phyloP scores from a whole-genome alignment of 1,139 yeast species.

The Pichia sp. region DNA sequence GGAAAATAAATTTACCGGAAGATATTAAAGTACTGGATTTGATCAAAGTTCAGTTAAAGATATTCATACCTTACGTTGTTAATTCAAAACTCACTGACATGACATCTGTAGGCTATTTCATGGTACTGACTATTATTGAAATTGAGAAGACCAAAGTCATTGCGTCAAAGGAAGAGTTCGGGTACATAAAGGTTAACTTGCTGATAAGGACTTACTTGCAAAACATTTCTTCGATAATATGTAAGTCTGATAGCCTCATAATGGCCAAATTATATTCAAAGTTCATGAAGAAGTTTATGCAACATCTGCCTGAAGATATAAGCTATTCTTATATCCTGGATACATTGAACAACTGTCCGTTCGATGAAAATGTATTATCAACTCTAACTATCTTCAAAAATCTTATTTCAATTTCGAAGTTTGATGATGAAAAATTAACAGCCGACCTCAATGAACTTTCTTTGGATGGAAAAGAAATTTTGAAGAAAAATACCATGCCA shows the following conservation, averaged over 20 bases:
- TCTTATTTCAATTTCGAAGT: slow-evolving; percentile 36
- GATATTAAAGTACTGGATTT: slow-evolving; percentile 16
- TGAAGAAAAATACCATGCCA: slow-evolving; percentile 4
- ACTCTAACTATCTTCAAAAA: slow-evolving; percentile 66
- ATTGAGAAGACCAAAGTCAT: slow-evolving; percentile 7
- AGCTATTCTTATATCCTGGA: slow-evolving; percentile 62
- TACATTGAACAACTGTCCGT: slow-evolving; percentile 67
- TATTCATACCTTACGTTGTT: slow-evolving; percentile 27
- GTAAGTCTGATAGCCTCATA: neutral
- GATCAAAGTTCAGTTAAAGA: slow-evolving; percentile 25
- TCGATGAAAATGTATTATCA: slow-evolving; percentile 52
- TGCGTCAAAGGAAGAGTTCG: neutral
- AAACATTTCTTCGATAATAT: slow-evolving; percentile 32
- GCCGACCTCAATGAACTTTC: neutral
- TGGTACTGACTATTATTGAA: slow-evolving; percentile 16
- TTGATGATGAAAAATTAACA: slow-evolving; percentile 14
- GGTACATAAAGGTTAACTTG: neutral
- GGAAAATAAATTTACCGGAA: slow-evolving; percentile 9
- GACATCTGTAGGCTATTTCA: slow-evolving; percentile 19
- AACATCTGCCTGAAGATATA: slow-evolving; percentile 50
- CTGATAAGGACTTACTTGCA: slow-evolving; percentile 41
- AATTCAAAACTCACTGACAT: slow-evolving; percentile 18
- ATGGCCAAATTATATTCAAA: slow-evolving; percentile 36
- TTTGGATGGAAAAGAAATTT: neutral
- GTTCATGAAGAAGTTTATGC: slow-evolving; percentile 51